A percentile compares a stretch with the other conserved stretches of the same genome.
Evolutionary conservation across 2,329 filamentous ascomycete species (phyloP).

Genomic region (Podosphaera fusca): DNA sequence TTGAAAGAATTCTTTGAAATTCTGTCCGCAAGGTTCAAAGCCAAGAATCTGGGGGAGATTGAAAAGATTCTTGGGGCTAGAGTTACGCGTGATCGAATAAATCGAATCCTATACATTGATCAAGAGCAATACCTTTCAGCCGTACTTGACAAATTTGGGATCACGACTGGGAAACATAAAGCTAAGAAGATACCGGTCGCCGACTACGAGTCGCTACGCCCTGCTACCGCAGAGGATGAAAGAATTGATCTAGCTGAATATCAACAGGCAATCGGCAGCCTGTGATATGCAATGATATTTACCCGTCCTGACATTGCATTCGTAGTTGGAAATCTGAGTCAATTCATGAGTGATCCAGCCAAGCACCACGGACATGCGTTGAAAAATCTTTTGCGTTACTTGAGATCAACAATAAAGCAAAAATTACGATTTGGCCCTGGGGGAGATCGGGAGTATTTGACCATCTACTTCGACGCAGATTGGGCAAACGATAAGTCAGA

Average conservation of each 20-base stretch:
- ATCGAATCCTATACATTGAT: background rate
- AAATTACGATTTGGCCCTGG: background rate
- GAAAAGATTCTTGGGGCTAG: background rate
- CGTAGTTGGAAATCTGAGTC: background rate
- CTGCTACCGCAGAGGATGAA: background rate
- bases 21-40: background rate
- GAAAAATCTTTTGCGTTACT: background rate
- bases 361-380: background rate
- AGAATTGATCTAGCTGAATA: background rate
- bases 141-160: background rate
- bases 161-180: too few species aligned
- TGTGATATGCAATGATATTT: background rate
- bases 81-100: background rate
- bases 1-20: background rate
- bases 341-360: background rate
- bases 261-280: background rate
- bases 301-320: background rate
- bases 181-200: background rate
- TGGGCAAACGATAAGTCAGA: too few species aligned
- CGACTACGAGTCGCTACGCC: background rate
- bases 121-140: background rate
- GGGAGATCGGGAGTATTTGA: background rate
- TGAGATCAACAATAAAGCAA: background rate
- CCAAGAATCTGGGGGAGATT: slow-evolving; percentile 1
- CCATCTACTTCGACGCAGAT: too few species aligned